Percentiles rank a stretch among this genome's conserved stretches.
Conservation (phyloP, 495 filamentous ascomycete species). For the Podospora pseudoanserina region DNA sequence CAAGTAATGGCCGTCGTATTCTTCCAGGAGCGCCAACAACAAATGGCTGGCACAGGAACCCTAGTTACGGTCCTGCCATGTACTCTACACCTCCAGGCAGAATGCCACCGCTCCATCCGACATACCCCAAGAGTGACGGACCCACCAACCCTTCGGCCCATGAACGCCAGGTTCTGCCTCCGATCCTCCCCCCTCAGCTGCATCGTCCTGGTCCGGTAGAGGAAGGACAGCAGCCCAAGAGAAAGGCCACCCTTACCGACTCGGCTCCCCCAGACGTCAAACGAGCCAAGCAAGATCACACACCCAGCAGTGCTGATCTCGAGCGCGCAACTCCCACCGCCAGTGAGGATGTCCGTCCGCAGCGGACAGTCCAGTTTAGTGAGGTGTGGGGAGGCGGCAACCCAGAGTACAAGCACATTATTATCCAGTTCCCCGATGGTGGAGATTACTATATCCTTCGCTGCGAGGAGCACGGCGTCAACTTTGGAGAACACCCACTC, state of each 20-base stretch:
- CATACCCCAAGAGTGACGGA: not conserved
- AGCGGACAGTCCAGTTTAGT: slow-evolving; percentile 35
- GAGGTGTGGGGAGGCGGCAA: slow-evolving; percentile 40
- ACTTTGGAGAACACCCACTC: slow-evolving; percentile 40
- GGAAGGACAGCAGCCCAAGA: not conserved
- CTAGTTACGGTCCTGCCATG: not conserved
- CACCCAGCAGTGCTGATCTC: not conserved
- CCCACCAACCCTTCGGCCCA: not conserved
- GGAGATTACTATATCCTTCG: slow-evolving; percentile 40
- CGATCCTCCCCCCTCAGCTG: not conserved
- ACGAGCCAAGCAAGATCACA: not conserved
- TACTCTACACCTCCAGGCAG: not conserved
- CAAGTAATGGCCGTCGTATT: not conserved
- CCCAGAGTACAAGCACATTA: slow-evolving; percentile 39
- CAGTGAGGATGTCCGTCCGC: not conserved
- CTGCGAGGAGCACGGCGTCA: slow-evolving; percentile 42
- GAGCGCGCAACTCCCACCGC: not conserved
- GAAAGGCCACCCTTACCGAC: not conserved
- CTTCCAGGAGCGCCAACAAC: not conserved
- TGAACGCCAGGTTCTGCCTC: not conserved
- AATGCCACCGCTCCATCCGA: not conserved
- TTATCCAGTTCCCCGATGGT: slow-evolving; percentile 35
- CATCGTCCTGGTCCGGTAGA: not conserved
- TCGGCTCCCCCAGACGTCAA: not conserved
- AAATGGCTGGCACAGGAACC: not conserved